Conservation (phyloP, 441 rosid species). For the Euphorbia corollata region DNA sequence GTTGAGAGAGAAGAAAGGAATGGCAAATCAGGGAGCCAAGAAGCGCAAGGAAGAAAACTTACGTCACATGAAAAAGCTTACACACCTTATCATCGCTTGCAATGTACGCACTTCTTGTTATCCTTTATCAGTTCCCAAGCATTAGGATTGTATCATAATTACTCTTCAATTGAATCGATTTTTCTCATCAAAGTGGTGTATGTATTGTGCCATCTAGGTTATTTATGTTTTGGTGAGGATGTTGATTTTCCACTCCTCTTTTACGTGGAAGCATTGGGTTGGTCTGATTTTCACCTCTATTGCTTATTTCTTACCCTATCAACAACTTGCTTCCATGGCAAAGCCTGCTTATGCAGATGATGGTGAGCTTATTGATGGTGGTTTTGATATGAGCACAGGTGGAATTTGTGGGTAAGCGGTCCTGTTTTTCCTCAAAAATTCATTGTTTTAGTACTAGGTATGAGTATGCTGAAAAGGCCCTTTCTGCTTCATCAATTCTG, state of each 20-base stretch:
- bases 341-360: slow-evolving; percentile 51
- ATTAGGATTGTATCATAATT: background rate
- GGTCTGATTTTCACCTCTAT: slow-evolving; percentile 57
- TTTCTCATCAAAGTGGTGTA: background rate
- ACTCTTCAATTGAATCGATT: background rate
- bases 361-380: slow-evolving; percentile 88
- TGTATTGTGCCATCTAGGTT: slow-evolving; percentile 31
- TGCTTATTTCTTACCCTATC: slow-evolving; percentile 65
- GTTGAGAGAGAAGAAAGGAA: slow-evolving; percentile 16
- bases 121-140: background rate
- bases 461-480: too few relatives aligned
- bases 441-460: too few relatives aligned
- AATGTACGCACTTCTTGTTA: slow-evolving; percentile 37
- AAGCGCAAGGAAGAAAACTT: slow-evolving; percentile 78
- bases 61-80: slow-evolving; percentile 65
- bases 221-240: slow-evolving; percentile 60
- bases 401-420: slow-evolving; percentile 77
- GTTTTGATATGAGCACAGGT: slow-evolving; percentile 73
- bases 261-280: slow-evolving; percentile 76
- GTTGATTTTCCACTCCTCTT: slow-evolving; percentile 50
- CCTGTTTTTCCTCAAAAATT: background rate
- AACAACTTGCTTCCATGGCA: slow-evolving; percentile 70
- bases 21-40: slow-evolving; percentile 92
- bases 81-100: slow-evolving; percentile 56
- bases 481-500: background rate